Evolutionary conservation across 2,329 filamentous ascomycete genomes (phyloP), one percentile per base, ranked within the genome.

Genomic region (Aspergillus aculeatinus): DNA sequence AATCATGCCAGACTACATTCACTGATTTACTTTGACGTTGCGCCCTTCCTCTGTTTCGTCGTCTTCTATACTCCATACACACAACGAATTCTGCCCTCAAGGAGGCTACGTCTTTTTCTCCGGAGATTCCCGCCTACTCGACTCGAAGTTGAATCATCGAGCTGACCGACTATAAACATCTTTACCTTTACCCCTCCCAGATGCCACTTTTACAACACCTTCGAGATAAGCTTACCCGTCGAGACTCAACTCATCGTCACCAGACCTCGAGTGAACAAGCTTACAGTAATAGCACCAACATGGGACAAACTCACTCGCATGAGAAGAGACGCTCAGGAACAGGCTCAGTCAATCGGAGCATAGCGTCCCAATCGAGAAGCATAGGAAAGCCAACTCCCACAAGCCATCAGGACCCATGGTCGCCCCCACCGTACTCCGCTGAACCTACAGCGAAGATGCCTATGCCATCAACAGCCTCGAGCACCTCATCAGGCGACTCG

Each of bases 401-500:
- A 11, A 25, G 5, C 16, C 7, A 7, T 44, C 39, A 16, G 14
- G 39, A 61, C 44, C 21, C 57, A 16, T 68, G 66, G 65, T 58
- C 65, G 25, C 66, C 66, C 14, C 66, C 66, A 21, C 65, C 65
- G 7, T 67, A 68, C 49, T 42, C 59, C 23, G 54, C 51, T 23
- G 57, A 48, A 44, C 42, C 25, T 19, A 50, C 58, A 42, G 47
- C 57, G 27, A 29, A 31, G 31, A 52, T 3, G 51, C 56, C 52
- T 76, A 81, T 19, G 56, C 59, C 51, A 44, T 21, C 55, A 11
- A 31, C 74, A 75, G 11, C 72, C 73, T 42, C 71, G 70, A 51
- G 60, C 60, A 52, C 39, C 39, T 44, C 39, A 16, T 44, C 39
- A 7, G 16, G 63, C 10, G 87, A 92, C 66, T 88, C 92, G 68